Evolutionary conservation across 495 filamentous ascomycete genomes (phyloP).

Genomic region (Aspergillus sclerotioniger): DNA sequence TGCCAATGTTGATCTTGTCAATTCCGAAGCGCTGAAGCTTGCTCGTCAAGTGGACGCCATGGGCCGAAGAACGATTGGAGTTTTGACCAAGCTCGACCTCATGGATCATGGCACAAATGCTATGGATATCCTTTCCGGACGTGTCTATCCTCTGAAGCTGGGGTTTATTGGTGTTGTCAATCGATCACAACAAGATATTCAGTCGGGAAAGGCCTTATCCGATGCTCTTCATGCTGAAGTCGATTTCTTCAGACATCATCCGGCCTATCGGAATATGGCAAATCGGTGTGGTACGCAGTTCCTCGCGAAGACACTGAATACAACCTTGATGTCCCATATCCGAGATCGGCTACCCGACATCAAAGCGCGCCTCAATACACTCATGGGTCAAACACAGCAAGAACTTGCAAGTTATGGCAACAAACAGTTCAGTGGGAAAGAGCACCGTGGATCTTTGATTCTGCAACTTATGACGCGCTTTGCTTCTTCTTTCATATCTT

Average conservation of each 20-base stretch:
- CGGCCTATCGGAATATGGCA: slow-evolving; percentile 95
- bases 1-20: slow-evolving; percentile 97
- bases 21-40: slow-evolving; percentile 96
- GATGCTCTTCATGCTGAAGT: slow-evolving; percentile 87
- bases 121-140: slow-evolving; percentile 90
- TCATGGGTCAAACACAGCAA: slow-evolving; percentile 99
- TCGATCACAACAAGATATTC: slow-evolving; percentile 97
- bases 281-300: slow-evolving; percentile 92
- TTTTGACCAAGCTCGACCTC: slow-evolving; percentile 94
- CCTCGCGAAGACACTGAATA: slow-evolving; percentile 91
- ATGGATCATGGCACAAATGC: slow-evolving; percentile 99
- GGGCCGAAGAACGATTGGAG: slow-evolving; percentile 91
- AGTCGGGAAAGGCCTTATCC: slow-evolving; percentile 84
- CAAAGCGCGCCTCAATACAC: slow-evolving; percentile 92
- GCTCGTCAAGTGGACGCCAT: slow-evolving; percentile 95
- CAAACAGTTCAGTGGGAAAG: slow-evolving; percentile 96
- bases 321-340: slow-evolving; percentile 94
- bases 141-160: slow-evolving; percentile 95
- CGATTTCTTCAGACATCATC: slow-evolving; percentile 96
- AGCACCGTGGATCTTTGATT: slow-evolving; percentile 92
- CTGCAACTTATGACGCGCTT: slow-evolving; percentile 98
- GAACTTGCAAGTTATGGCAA: slow-evolving; percentile 98
- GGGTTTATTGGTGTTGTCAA: slow-evolving; percentile 99
- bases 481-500: slow-evolving; percentile 95
- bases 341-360: slow-evolving; percentile 95